Percentiles rank a stretch among this genome's conserved stretches.
These are phyloP conservation scores for Amylostereum areolatum DNA, from an alignment of 1,284 basidiomycete species.

Conservation along the genomic window DNA sequence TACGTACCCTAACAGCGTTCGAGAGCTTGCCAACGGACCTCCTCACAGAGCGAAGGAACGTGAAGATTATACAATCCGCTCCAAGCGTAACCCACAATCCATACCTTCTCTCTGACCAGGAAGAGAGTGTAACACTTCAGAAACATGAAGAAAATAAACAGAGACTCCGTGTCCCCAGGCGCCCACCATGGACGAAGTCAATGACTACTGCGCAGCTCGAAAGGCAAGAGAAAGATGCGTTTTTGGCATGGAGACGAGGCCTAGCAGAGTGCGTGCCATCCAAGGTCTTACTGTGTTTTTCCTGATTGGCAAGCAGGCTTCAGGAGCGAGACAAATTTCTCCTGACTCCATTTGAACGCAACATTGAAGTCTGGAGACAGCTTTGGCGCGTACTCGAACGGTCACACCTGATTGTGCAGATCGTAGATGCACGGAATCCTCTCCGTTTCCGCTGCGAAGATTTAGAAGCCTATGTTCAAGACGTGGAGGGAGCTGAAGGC, in stretches of 20 bases:
- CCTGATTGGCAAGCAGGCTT: conserved; percentile 40
- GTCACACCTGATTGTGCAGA: conserved; percentile 91
- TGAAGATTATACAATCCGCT: conserved; percentile 80
- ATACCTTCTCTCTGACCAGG: conserved; percentile 78
- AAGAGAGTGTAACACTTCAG: conserved; percentile 71
- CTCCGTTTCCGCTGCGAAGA: conserved; percentile 89
- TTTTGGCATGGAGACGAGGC: conserved; percentile 87
- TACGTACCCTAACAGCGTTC: conserved; percentile 22
- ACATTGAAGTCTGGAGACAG: conserved; percentile 95
- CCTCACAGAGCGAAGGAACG: conserved; percentile 77
- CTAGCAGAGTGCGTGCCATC: conserved; percentile 71
- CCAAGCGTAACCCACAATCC: conserved; percentile 70
- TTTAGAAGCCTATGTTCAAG: conserved; percentile 81
- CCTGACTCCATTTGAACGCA: conserved; percentile 92
- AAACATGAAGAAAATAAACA: conserved; percentile 73
- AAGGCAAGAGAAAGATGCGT: conserved; percentile 80
- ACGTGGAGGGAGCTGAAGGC: conserved; percentile 72
- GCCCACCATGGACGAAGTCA: conserved; percentile 79
- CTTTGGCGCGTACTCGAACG: conserved; percentile 93
- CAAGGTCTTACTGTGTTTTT: conserved; percentile 2
- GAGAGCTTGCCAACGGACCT: conserved; percentile 9
- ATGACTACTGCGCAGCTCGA: conserved; percentile 80
- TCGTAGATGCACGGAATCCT: conserved; percentile 93
- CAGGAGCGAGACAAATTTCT: conserved; percentile 79
- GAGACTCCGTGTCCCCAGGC: conserved; percentile 76